Evolutionary conservation across 148 eudicot genomes (phyloP).

Genomic region (Limonium bicolor): DNA sequence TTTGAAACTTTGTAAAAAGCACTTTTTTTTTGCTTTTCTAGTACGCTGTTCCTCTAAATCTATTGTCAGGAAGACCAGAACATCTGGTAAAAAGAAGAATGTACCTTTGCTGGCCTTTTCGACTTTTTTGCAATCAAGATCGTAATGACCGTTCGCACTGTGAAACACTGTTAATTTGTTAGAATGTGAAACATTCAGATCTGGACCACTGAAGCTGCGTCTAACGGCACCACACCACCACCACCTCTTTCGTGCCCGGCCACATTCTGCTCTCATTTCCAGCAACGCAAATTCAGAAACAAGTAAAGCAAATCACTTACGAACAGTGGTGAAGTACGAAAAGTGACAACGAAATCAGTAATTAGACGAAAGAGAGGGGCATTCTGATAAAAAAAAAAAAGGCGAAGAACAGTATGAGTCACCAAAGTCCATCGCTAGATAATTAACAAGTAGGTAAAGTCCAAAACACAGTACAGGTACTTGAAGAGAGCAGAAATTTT

Average conservation of each 20-base stretch:
- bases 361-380: not conserved
- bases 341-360: no score
- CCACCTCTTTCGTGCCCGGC: constrained; percentile 24
- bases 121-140: constrained; percentile 24
- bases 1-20: constrained; percentile 1
- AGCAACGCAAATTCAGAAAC: constrained; percentile 4
- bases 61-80: not conserved
- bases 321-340: no score
- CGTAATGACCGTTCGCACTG: constrained; percentile 10
- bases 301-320: not conserved
- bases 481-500: no score
- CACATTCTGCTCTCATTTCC: constrained; percentile 45
- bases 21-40: not conserved
- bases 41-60: not conserved
- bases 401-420: not conserved
- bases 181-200: constrained; percentile 31
- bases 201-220: constrained; percentile 46
- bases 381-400: constrained; percentile 3
- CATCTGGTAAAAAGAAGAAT: not conserved
- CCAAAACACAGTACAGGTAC: not conserved
- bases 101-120: constrained; percentile 74
- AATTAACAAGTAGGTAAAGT: not conserved
- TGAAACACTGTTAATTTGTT: constrained; percentile 23
- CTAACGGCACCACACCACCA: no score
- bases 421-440: not conserved